Evolutionary conservation across 2,329 filamentous ascomycete species (phyloP), one percentile per base, ranked within the genome.

Genomic region (Monosporascus sp.): DNA sequence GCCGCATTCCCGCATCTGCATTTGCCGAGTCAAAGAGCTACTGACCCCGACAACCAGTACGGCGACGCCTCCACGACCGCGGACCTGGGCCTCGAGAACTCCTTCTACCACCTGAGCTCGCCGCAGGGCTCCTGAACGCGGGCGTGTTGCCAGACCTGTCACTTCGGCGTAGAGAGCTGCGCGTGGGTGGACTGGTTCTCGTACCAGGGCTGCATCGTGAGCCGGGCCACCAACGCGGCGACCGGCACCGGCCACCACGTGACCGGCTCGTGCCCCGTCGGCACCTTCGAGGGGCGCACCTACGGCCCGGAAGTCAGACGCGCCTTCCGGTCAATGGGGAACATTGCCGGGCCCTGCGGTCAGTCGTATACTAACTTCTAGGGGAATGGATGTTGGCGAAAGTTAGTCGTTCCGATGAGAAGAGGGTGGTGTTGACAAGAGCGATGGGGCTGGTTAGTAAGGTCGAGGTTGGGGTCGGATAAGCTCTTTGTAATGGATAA

Each of bases 301-400:
- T 52, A 52, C 25, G 50, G 46, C n/a, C 50, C 50, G 2, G 50
- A 52, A 14, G 25, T 38, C 4, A 31, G 22, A 11, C 46, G 46
- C 2, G 38, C 46, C 8, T 48, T 31, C 18, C 17, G 18, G 18
- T 48, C 37, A 6, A 52, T 38, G 18, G 39, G 46, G 34, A 52
- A 52, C 24, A 49, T 49, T 7, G 50, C 25, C 25, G 7, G 25
- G 38, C 46, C 50, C 25, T 52, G 39, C 20, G 50, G 39, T 11
- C 18, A 44, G 46, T 20, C 14, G 5, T 52, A 52, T 48, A 48
- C 46, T 11, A 45, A 52, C n/a, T 49, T 49, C 24, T 52, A n/a
- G 38, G 37, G 17, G 31, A 27, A 39, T 8, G 20, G 42, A 51
- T 51, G 27, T 27, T 27, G 27, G 27, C 27, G 8, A 8, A 27